These are phyloP conservation scores for Pseudofabraea citricarpa DNA, from an alignment of 2,329 filamentous ascomycete genomes.

Conservation along the genomic window DNA sequence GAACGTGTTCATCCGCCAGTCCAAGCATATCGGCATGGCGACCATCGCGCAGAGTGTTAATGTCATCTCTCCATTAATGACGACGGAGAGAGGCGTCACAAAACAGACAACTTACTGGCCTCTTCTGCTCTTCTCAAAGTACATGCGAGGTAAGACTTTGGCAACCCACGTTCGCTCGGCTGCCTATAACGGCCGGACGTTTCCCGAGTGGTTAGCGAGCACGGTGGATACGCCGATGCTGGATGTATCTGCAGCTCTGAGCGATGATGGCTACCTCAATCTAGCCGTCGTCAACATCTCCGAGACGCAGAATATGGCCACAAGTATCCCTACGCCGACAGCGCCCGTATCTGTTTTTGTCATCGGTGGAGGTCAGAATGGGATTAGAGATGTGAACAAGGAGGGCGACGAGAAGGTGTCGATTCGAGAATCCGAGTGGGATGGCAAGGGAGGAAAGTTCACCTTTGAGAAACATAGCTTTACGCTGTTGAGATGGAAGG, in stretches of 20 bases:
- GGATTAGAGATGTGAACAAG: slow-evolving; percentile 58
- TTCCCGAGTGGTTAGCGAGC: slow-evolving; percentile 56
- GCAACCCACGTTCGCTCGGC: slow-evolving; percentile 57
- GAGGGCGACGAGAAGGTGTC: slow-evolving; percentile 56
- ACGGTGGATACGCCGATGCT: slow-evolving; percentile 64
- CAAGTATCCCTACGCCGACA: slow-evolving; percentile 31
- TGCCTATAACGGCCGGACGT: slow-evolving; percentile 58
- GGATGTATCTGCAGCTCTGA: slow-evolving; percentile 56
- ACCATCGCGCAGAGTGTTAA: slow-evolving; percentile 61
- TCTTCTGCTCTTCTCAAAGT: slow-evolving; percentile 52
- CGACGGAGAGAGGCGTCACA: slow-evolving; percentile 44
- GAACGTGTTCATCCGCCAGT: slow-evolving; percentile 59
- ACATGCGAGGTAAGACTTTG: slow-evolving; percentile 67
- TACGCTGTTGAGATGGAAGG: slow-evolving; percentile 52
- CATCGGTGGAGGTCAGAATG: slow-evolving; percentile 47
- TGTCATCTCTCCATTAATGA: slow-evolving; percentile 60
- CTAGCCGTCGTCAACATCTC: slow-evolving; percentile 68
- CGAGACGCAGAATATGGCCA: slow-evolving; percentile 50
- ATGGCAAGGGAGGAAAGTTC: slow-evolving; percentile 49
- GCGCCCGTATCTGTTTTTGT: slow-evolving; percentile 45
- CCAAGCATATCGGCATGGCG: slow-evolving; percentile 55
- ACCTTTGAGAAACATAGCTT: slow-evolving; percentile 64
- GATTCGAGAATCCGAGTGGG: slow-evolving; percentile 55
- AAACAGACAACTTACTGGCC: slow-evolving; percentile 62
- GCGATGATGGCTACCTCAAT: slow-evolving; percentile 52